These are phyloP conservation scores for Elsinoe australis DNA, from an alignment of 2,329 filamentous ascomycete genomes.

Conservation along the genomic window DNA sequence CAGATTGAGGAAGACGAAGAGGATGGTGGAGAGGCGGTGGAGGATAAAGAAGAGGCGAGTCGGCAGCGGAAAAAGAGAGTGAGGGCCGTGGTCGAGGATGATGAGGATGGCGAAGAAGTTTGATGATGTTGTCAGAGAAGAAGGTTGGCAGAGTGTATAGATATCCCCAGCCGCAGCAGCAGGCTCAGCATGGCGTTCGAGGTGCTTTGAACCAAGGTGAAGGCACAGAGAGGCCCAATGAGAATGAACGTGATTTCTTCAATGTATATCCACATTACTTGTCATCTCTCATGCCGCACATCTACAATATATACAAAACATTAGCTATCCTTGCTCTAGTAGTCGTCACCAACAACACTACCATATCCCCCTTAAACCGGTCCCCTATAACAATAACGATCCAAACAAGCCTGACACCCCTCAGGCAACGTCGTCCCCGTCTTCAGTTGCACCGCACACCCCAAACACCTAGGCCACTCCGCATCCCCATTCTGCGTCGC, in stretches of 20 bases:
- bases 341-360: too few species aligned
- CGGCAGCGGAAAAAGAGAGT: conserved; percentile 11
- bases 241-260: too few species aligned
- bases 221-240: too few species aligned
- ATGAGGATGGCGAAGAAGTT: conserved; percentile 13
- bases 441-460: conserved; percentile 37
- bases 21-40: conserved; percentile 30
- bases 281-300: too few species aligned
- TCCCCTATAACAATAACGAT: conserved; percentile 33
- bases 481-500: conserved; percentile 33
- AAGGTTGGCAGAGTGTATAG: too few species aligned
- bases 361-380: conserved; percentile 1
- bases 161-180: too few species aligned
- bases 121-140: too few species aligned
- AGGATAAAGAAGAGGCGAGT: conserved; percentile 15
- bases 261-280: too few species aligned
- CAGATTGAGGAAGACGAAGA: conserved; percentile 34
- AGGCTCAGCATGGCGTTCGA: too few species aligned
- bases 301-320: too few species aligned
- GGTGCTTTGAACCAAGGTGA: too few species aligned
- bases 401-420: conserved; percentile 36
- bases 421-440: conserved; percentile 28
- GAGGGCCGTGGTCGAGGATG: conserved; percentile 15
- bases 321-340: too few species aligned
- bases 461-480: conserved; percentile 36